A percentile compares a stretch with the other conserved stretches of the same genome.
These are phyloP conservation scores for Chamaecyparis obtusa DNA, from an alignment of 75 land plant species.

Conservation along the genomic window DNA sequence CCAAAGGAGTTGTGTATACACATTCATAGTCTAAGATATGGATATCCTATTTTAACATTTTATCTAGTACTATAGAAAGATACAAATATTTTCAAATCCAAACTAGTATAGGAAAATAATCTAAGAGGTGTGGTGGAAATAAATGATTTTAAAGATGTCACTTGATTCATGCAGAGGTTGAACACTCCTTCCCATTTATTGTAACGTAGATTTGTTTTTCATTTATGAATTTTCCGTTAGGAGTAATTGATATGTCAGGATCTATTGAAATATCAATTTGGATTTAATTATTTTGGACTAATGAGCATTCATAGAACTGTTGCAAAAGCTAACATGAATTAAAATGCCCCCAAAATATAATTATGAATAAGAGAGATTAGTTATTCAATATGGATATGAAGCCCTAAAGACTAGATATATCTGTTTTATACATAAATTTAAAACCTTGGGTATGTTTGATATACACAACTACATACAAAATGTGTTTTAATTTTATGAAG, in stretches of 20 bases:
- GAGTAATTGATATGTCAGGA: not conserved
- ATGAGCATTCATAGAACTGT: too few relatives aligned
- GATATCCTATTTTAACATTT: not conserved
- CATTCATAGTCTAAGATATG: constrained; percentile 73
- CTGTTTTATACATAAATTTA: too few relatives aligned
- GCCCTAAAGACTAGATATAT: too few relatives aligned
- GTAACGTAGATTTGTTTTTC: not conserved
- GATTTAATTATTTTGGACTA: not conserved
- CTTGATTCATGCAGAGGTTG: not conserved
- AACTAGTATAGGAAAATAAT: not conserved
- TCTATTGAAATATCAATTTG: not conserved
- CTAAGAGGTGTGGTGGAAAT: not conserved
- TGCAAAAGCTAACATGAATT: too few relatives aligned
- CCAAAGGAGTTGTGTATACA: constrained; percentile 62
- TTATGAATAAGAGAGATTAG: too few relatives aligned
- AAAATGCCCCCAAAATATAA: too few relatives aligned
- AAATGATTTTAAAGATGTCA: not conserved
- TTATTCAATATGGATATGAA: too few relatives aligned
- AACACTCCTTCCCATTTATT: not conserved
- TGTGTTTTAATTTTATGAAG: too few relatives aligned
- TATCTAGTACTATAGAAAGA: not conserved
- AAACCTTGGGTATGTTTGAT: not conserved
- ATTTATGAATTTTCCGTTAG: not conserved
- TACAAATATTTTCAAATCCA: not conserved
- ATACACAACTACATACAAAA: not conserved